Evolutionary conservation across 2,329 filamentous ascomycete species (phyloP).

Genomic region (Triangularia verruculosa): DNA sequence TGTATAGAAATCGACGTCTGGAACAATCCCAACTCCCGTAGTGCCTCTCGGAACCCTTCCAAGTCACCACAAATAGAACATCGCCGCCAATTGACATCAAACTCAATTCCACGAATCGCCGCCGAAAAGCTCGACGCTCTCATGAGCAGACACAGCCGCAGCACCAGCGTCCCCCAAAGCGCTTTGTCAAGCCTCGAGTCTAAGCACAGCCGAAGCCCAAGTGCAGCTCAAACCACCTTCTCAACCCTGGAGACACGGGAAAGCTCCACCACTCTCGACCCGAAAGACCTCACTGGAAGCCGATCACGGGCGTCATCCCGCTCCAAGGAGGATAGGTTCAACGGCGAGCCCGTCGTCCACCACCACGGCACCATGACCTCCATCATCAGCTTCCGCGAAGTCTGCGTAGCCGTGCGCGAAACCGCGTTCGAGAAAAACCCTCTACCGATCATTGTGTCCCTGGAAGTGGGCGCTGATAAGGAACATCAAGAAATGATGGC

Average conservation of each 20-base stretch:
- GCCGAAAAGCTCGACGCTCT: constrained; percentile 39
- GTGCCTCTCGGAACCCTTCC: constrained; percentile 38
- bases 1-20: constrained; percentile 96
- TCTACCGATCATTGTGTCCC: constrained; percentile 83
- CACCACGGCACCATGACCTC: constrained; percentile 81
- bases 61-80: constrained; percentile 44
- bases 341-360: constrained; percentile 73
- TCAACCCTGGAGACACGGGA: constrained; percentile 21
- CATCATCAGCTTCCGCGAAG: constrained; percentile 81
- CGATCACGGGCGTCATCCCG: constrained; percentile 26
- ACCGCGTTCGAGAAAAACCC: constrained; percentile 73
- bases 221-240: constrained; percentile 31
- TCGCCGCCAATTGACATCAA: constrained; percentile 44
- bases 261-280: constrained; percentile 33
- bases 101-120: constrained; percentile 41
- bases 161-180: constrained; percentile 37
- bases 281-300: constrained; percentile 35
- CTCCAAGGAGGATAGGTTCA: constrained; percentile 24
- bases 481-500: constrained; percentile 92
- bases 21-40: constrained; percentile 59
- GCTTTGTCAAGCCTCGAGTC: constrained; percentile 5
- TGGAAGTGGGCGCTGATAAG: constrained; percentile 81
- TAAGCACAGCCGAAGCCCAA: constrained; percentile 40
- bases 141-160: constrained; percentile 38
- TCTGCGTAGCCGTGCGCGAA: constrained; percentile 76